These are phyloP conservation scores for Kluyveromyces lactis DNA, from an alignment of 805 yeast genomes.

Conservation along the genomic window DNA sequence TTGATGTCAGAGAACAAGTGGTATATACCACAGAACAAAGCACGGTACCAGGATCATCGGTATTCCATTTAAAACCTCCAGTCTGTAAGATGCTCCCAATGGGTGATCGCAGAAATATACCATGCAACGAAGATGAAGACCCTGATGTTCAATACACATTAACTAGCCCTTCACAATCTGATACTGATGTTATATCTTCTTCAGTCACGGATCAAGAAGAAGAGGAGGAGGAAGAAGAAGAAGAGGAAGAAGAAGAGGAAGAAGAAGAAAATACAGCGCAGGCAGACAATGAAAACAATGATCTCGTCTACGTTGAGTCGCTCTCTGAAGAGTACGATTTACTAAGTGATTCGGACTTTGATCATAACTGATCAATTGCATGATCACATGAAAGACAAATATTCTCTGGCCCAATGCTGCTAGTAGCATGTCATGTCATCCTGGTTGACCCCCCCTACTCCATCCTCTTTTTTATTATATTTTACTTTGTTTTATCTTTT, in stretches of 20 bases:
- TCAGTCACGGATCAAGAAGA: conserved; percentile 14
- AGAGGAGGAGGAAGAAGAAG: conserved; percentile 7
- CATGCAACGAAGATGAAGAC: neutral
- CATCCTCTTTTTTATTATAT: too few species aligned
- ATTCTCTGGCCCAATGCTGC: too few species aligned
- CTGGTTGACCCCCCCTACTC: too few species aligned
- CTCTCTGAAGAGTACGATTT: conserved; percentile 22
- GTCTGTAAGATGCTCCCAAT: neutral
- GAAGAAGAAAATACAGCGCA: conserved; percentile 14
- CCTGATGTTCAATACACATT: neutral
- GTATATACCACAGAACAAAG: conserved; percentile 7
- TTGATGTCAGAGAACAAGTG: conserved; percentile 9
- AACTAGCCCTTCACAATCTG: neutral
- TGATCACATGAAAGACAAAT: too few species aligned
- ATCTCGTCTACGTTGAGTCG: conserved; percentile 3
- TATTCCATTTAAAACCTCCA: conserved; percentile 6
- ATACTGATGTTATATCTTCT: neutral
- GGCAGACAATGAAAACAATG: conserved; percentile 12
- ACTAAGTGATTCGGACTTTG: conserved; percentile 20
- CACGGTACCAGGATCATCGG: conserved; percentile 1
- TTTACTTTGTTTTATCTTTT: too few species aligned
- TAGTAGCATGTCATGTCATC: too few species aligned
- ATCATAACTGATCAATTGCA: neutral
- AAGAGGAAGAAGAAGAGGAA: too few species aligned
- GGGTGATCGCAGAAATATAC: neutral